Conservation (phyloP, 768 basidiomycete genomes). For the Suillus alpinus region DNA sequence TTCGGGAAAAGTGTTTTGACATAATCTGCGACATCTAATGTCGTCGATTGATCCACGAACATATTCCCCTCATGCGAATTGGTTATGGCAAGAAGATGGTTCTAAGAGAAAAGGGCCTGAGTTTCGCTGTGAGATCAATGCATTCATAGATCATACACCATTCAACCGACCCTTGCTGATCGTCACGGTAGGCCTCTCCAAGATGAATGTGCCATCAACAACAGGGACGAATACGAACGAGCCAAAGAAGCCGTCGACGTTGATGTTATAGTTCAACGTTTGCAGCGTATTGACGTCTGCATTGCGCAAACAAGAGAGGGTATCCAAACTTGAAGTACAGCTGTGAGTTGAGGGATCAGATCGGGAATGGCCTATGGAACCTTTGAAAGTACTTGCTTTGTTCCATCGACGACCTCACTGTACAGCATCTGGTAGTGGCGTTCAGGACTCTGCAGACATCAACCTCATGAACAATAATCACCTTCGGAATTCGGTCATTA, state of each 20-base stretch:
- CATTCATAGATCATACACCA: conserved; percentile 30
- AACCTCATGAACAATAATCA: conserved; percentile 7
- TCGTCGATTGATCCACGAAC: conserved; percentile 19
- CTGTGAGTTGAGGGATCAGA: conserved; percentile 18
- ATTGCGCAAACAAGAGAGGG: conserved; percentile 39
- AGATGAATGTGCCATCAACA: conserved; percentile 46
- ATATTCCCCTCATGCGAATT: conserved; percentile 31
- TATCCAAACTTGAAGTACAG: conserved; percentile 31
- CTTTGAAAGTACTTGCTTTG: conserved; percentile 27
- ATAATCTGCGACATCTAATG: conserved; percentile 11
- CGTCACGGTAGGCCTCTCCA: conserved; percentile 37
- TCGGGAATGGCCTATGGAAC: neutral
- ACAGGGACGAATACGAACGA: conserved; percentile 42
- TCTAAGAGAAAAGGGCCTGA: conserved; percentile 7
- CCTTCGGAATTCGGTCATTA: conserved; percentile 40
- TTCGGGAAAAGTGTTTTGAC: conserved; percentile 40
- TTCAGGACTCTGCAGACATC: neutral
- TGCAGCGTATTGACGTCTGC: conserved; percentile 31
- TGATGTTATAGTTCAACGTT: conserved; percentile 31
- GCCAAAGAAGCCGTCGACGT: conserved; percentile 33
- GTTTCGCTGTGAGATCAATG: neutral
- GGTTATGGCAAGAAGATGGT: conserved; percentile 24
- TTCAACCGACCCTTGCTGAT: conserved; percentile 38
- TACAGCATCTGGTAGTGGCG: conserved; percentile 27
- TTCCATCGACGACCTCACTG: conserved; percentile 29